Evolutionary conservation across 176 grass and related monocot genomes (phyloP).

Genomic region (Cymbopogon citratus): DNA sequence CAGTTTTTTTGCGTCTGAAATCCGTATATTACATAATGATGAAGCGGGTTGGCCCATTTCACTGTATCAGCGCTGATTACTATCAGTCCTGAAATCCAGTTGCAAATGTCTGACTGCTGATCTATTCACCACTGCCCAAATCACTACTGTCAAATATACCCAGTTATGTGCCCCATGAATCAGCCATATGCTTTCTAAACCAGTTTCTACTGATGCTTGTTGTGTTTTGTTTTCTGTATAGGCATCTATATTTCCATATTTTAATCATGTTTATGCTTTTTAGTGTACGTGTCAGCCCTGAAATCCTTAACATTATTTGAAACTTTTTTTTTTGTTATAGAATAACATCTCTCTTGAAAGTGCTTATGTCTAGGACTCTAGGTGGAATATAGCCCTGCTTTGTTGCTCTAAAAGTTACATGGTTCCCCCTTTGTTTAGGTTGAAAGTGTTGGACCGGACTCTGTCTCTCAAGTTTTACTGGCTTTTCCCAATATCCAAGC

Average conservation of each 20-base stretch:
- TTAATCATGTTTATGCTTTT: not conserved
- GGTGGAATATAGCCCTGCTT: not conserved
- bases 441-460: constrained; percentile 66
- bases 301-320: not conserved
- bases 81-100: not conserved
- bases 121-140: not conserved
- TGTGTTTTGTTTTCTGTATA: not conserved
- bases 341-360: not conserved
- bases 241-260: not conserved
- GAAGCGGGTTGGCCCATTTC: not conserved
- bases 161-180: not conserved
- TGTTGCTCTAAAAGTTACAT: not conserved
- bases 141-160: not conserved
- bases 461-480: constrained; percentile 76
- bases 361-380: not conserved
- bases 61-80: not conserved
- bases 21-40: not conserved
- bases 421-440: constrained; percentile 31
- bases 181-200: not conserved
- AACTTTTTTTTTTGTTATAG: not conserved
- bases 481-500: constrained; percentile 74
- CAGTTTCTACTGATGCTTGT: not conserved
- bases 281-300: not conserved
- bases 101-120: not conserved
- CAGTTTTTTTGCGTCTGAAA: not conserved